Base-by-base conservation (phyloP, 805 yeast genomes). In the Cyberlindnera galapagoensis region DNA sequence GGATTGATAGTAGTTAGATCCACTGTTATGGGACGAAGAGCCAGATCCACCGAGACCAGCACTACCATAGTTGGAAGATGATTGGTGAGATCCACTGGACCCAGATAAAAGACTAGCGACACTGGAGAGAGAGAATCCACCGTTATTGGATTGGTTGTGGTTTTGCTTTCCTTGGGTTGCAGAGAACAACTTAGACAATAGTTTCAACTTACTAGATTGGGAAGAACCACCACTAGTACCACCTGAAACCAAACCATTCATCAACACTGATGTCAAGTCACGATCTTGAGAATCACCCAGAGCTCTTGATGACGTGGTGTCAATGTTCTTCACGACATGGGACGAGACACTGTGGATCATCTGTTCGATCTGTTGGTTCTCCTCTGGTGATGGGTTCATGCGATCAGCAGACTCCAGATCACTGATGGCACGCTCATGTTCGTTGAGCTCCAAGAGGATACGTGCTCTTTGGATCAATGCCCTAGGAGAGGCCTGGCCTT, bases 391-490 rank as follows among this genome's bases (percentile, higher is more conserved):
- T 13, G 56, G 54, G 22, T 44, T 41, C 39, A 30, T 26, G 16
- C 35, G 22, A 3, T 46, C 38, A 5, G 56, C 56, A 18, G 40
- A 32, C 25, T 45, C 31, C 14, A 51, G 32, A 20, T 45, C 51
- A 15, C 42, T 33, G 18, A 47, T 35, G 9, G 56, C 54, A 26
- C 36, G 33, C 21, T 46, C 39, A 14, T 37, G 44, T 19, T 46
- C 34, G 4, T 42, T 36, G 9, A 36, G 16, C 15, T 41, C 25
- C 9, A 47, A 25, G 15, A 39, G 39, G 6, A 45, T 44, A 7
- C 29, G 28, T 1, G 55, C 52, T 26, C 50, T 40, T 30, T 40
- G 46, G 35, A 49, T 51, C 19, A 47, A 25, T 2, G 44, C 33
- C 9, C 44, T 37, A 5, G 48, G 31, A 4, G 40, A 28, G 11